Percentiles rank a stretch among this genome's conserved stretches.
phyloP scores from a whole-genome alignment of 1,284 basidiomycete genomes.

The Pholiota adiposa region DNA sequence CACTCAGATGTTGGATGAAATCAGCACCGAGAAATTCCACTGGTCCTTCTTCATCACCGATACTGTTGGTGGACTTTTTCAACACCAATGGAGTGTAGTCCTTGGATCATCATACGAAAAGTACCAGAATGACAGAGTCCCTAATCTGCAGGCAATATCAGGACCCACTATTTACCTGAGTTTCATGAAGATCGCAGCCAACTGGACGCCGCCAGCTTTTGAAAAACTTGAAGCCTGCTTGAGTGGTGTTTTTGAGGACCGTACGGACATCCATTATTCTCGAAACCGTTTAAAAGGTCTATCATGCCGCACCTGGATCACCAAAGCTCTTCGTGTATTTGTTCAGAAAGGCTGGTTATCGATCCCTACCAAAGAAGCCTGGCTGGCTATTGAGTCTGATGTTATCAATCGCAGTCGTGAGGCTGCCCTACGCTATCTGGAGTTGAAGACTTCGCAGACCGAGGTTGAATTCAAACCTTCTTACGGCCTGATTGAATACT shows the following conservation, averaged over 20 bases:
- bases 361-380: not conserved
- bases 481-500: too few relatives aligned
- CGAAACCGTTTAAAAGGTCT: not conserved
- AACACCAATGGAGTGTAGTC: not conserved
- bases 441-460: not conserved
- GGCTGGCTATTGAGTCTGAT: not conserved
- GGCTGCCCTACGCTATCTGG: not conserved
- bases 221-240: not conserved
- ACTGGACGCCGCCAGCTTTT: not conserved
- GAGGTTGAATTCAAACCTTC: too few relatives aligned
- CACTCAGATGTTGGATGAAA: not conserved
- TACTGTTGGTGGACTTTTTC: not conserved
- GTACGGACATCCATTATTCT: not conserved
- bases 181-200: not conserved
- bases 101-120: not conserved
- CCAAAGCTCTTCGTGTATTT: not conserved
- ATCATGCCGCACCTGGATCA: not conserved
- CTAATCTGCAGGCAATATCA: not conserved
- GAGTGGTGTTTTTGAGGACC: not conserved
- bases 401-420: not conserved
- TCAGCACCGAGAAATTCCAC: not conserved
- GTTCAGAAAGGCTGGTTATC: not conserved
- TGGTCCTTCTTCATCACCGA: not conserved
- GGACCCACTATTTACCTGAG: not conserved
- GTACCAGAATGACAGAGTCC: not conserved